Evolutionary conservation across 139 green algal genomes (phyloP).

Genomic region (Picochlorum costavermella): DNA sequence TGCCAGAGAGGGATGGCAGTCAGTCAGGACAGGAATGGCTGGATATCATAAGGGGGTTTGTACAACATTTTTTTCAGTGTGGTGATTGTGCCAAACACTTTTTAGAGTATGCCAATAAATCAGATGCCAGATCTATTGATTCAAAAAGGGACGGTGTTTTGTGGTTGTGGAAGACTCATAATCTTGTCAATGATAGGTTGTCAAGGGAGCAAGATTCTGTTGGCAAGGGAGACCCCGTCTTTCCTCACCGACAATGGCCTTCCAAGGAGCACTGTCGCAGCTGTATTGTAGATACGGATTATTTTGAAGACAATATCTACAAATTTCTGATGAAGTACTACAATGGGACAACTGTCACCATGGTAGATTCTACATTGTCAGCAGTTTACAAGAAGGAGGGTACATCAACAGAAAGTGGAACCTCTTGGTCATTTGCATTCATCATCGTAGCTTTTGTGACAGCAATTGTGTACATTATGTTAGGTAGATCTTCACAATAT

Average conservation of each 20-base stretch:
- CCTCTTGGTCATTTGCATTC: slow-evolving; percentile 3
- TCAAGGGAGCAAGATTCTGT: background rate
- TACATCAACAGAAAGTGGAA: background rate
- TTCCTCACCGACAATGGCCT: slow-evolving; percentile 61
- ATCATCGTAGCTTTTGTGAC: background rate
- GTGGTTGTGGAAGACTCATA: slow-evolving; percentile 75
- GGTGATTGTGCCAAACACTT: slow-evolving; percentile 48
- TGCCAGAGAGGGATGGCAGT: slow-evolving; percentile 15
- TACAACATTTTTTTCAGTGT: slow-evolving; percentile 48
- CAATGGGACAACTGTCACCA: background rate
- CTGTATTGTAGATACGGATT: slow-evolving; percentile 10
- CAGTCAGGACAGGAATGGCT: slow-evolving; percentile 30
- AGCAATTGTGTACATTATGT: background rate
- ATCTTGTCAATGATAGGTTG: slow-evolving; percentile 37
- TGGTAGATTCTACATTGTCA: no score
- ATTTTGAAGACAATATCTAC: slow-evolving; percentile 35
- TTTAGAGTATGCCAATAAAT: slow-evolving; percentile 20
- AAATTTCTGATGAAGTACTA: slow-evolving; percentile 34
- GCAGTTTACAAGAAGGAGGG: no score
- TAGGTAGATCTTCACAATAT: background rate
- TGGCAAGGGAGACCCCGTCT: slow-evolving; percentile 44
- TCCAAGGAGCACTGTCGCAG: slow-evolving; percentile 23
- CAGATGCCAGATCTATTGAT: slow-evolving; percentile 30
- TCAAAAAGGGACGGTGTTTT: slow-evolving; percentile 41
- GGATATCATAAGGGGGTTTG: slow-evolving; percentile 36